Evolutionary conservation across 768 basidiomycete genomes (phyloP).

Genomic region (Pisolithus sp.): DNA sequence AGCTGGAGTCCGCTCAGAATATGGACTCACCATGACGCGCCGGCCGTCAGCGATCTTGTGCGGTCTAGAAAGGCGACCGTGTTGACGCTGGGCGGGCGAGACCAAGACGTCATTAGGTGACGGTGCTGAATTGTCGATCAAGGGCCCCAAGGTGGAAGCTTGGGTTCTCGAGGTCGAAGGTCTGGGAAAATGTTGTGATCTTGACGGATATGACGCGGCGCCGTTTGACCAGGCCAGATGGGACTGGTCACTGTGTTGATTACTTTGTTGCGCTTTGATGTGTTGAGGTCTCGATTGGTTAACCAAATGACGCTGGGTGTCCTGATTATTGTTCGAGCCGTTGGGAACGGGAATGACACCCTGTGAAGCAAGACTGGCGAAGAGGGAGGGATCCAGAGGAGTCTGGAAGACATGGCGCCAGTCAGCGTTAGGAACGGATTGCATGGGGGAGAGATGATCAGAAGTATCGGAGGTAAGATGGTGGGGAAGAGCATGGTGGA

Average conservation of each 20-base stretch:
- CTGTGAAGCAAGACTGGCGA: slow-evolving; percentile 56
- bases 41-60: slow-evolving; percentile 10
- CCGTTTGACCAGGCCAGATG: slow-evolving; percentile 19
- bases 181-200: slow-evolving; percentile 21
- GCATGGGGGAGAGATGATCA: slow-evolving; percentile 13
- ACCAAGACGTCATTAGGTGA: slow-evolving; percentile 11
- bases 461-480: slow-evolving; percentile 11
- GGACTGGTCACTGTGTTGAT: slow-evolving; percentile 18
- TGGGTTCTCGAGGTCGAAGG: slow-evolving; percentile 25
- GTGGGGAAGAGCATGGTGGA: slow-evolving; percentile 6
- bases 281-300: slow-evolving; percentile 12
- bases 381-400: slow-evolving; percentile 54
- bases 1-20: background rate
- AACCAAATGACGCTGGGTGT: slow-evolving; percentile 26
- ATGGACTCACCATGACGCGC: slow-evolving; percentile 13
- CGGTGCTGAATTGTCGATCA: slow-evolving; percentile 21
- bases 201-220: slow-evolving; percentile 16
- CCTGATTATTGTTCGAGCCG: slow-evolving; percentile 31
- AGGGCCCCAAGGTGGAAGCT: slow-evolving; percentile 14
- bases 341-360: slow-evolving; percentile 42
- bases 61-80: slow-evolving; percentile 4
- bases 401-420: slow-evolving; percentile 59
- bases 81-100: slow-evolving; percentile 7
- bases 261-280: slow-evolving; percentile 11
- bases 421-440: slow-evolving; percentile 25